Base-by-base conservation (phyloP, 1,139 yeast species). In the Yamadazyma songkhlaensis region DNA sequence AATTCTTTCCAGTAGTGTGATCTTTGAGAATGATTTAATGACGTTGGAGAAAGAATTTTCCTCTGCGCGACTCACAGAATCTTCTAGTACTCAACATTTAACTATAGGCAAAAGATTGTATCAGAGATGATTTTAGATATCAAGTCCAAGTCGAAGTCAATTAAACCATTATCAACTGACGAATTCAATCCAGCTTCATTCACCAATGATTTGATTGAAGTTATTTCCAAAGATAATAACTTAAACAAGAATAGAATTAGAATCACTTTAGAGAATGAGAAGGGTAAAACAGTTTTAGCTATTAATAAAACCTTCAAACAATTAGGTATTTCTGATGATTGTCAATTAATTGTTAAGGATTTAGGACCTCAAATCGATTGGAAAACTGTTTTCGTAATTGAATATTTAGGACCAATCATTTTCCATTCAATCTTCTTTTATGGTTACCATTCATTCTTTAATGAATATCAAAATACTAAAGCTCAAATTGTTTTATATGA, bases 321-420 rank as follows among this genome's bases (percentile, higher is more conserved):
- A 26, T 59, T 62, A 43, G 69, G 71, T 8, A 44, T 65, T 38
- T 50, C 55, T 29, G 47, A 50, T 34, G 54, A 55, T 22, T 42
- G 54, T 6, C 65, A 72, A 31, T 27, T 41, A 22, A 6, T 35
- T 2, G 86, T 83, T 41, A 89, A 90, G 59, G 97, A 90, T 54
- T 72, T 92, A 46, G 98, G 97, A 14, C 94, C 95, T 1, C 98
- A 92, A 64, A 78, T 92, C 44, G 81, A 84, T 3, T 92, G 97
- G 97, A 76, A 86, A 62, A 76, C 90, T 6, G 97, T 92, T 22
- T 92, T 81, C 56, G 53, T 87, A 39, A 69, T 87, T 48, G 98
- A 92, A 64, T 92, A 92, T 59, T 55, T 86, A 14, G 97, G 97
- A 4, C 98, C 98, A 3, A 67, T 92, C 43, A 39, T 89, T 34